These are phyloP conservation scores for Peltaster fructicola DNA, from an alignment of 2,329 filamentous ascomycete genomes.

Conservation along the genomic window DNA sequence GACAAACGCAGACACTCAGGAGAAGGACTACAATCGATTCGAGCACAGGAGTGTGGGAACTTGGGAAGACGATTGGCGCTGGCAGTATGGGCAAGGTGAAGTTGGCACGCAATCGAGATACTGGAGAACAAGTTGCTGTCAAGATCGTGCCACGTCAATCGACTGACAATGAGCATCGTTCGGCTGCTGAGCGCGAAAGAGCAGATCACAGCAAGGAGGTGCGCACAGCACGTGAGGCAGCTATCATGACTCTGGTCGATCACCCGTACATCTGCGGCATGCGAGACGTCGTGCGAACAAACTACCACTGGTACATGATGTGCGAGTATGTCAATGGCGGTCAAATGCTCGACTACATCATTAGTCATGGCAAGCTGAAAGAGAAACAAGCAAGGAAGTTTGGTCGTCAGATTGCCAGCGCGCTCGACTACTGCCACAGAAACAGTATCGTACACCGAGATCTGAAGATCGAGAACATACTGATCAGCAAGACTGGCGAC, in stretches of 20 bases:
- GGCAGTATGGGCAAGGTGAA: constrained; percentile 99
- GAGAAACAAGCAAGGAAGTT: constrained; percentile 98
- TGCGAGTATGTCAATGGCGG: constrained; percentile 98
- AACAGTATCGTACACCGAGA: constrained; percentile 98
- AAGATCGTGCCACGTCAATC: constrained; percentile 92
- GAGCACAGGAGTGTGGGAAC: constrained; percentile 77
- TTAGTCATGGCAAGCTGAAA: constrained; percentile 90
- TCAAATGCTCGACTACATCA: constrained; percentile 99
- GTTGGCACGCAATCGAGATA: constrained; percentile 75
- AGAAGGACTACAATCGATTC: constrained; percentile 72
- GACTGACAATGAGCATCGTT: constrained; percentile 57
- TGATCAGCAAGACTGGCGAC: constrained; percentile 96
- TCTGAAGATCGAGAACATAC: constrained; percentile 95
- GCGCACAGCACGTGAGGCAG: constrained; percentile 82
- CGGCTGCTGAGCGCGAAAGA: constrained; percentile 58
- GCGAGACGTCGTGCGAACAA: constrained; percentile 85
- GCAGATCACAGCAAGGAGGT: constrained; percentile 95
- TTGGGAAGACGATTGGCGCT: constrained; percentile 92
- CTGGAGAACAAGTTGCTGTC: constrained; percentile 86
- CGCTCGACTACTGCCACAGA: constrained; percentile 89
- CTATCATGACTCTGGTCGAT: constrained; percentile 83
- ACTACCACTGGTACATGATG: constrained; percentile 99
- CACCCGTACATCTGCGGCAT: constrained; percentile 94
- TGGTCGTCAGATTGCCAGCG: constrained; percentile 88
- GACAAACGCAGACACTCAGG: constrained; percentile 23